Base-by-base conservation (phyloP, 495 filamentous ascomycete genomes). In the Penicillium bialowiezense region DNA sequence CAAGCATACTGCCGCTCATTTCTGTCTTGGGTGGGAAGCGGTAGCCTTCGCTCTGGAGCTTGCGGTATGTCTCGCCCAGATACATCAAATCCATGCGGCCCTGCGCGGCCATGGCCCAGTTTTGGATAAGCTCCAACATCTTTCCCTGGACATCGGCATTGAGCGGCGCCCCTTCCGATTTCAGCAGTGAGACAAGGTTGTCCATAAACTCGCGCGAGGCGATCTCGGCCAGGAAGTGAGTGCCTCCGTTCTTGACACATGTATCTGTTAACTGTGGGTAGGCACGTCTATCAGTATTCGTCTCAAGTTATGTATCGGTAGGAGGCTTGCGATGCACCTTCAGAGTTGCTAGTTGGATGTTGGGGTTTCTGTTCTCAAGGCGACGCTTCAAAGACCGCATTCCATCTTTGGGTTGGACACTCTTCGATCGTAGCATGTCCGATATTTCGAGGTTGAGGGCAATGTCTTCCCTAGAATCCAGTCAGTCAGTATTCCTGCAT, bases 171-270 rank as follows among this genome's bases (percentile, higher is more conserved):
- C 81, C 81, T 32, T 89, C 89, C 23, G 85, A 81, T 63, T 92
- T 93, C 32, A 97, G 74, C 6, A 98, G 74, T 14, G 91, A 96
- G 8, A 91, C 88, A 26, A 97, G 69, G 59, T 95, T 97, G 67
- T 97, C 93, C 89, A 98, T 95, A 56, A 97, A 98, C 71, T 98
- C 93, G 48, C 92, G 82, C 2, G 91, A 96, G 12, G 93, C 92
- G 50, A 98, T 91, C 69, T 97, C 93, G 41, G 84, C 77, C 35
- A 98, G 82, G 62, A 98, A 98, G 69, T 98, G 93, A n/a, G 85
- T 82, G 36, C 93, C 93, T 19, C 93, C 93, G 70, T 98, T 98
- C 69, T 98, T 98, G 24, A 97, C 92, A 63, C 93, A 97, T 5
- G 93, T 97, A 73, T 98, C 93, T 24, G 92, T 96, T 51, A 98